Conservation (phyloP, 495 filamentous ascomycete genomes). For the Rhypophila decipiens region DNA sequence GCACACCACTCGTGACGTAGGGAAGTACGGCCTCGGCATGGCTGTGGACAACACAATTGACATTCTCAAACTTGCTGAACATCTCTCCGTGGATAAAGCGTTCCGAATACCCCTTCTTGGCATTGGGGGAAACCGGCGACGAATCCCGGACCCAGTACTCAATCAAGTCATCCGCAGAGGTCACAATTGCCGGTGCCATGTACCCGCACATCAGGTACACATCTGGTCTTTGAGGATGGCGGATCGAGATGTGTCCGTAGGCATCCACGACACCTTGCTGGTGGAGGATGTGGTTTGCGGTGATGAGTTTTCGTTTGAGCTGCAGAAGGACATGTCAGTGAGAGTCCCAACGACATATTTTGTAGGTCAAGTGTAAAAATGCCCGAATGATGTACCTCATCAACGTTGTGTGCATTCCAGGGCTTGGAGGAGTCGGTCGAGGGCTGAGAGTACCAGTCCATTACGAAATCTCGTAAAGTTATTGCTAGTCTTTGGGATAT, state of each 20-base stretch:
- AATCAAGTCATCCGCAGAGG: slow-evolving; percentile 35
- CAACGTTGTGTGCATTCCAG: slow-evolving; percentile 4
- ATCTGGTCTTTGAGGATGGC: slow-evolving; percentile 30
- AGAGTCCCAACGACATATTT: slow-evolving; percentile 1
- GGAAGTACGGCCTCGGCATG: slow-evolving; percentile 43
- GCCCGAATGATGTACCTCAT: no score
- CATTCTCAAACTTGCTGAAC: slow-evolving; percentile 30
- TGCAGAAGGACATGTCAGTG: slow-evolving; percentile 2
- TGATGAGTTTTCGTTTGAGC: slow-evolving; percentile 13
- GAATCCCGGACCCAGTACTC: slow-evolving; percentile 36
- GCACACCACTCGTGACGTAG: slow-evolving; percentile 36
- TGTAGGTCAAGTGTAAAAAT: no score
- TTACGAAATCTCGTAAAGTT: no score
- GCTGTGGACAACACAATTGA: slow-evolving; percentile 42
- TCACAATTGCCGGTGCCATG: slow-evolving; percentile 40
- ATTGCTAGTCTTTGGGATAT: no score
- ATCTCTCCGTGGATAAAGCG: slow-evolving; percentile 49
- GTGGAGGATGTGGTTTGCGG: slow-evolving; percentile 24
- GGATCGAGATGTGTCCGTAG: slow-evolving; percentile 47
- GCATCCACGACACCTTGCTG: slow-evolving; percentile 42
- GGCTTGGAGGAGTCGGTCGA: background rate
- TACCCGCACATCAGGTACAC: slow-evolving; percentile 40
- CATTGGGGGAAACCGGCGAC: slow-evolving; percentile 21
- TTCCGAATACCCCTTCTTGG: slow-evolving; percentile 33
- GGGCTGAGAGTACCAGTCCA: slow-evolving; percentile 9